Evolutionary conservation across 345 rosid species (phyloP), one percentile per base, ranked within the genome.

Genomic region (Erucastrum elatum): DNA sequence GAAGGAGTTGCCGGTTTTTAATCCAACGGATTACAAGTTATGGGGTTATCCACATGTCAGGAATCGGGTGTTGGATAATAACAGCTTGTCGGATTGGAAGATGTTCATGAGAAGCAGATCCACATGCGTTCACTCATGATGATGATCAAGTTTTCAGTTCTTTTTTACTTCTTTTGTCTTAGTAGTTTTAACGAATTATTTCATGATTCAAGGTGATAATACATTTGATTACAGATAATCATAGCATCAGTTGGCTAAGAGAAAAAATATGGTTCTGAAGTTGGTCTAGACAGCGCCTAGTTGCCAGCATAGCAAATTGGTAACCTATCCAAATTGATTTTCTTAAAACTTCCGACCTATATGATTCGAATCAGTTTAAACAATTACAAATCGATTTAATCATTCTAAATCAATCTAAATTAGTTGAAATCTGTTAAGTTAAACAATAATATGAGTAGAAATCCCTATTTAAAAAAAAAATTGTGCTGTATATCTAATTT

Each of bases 21-120:
- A 90, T 68, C 97, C 97, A 4, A 78, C 92, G 5, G 86, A 86
- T 25, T 86, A 92, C 17, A 3, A 35, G 62, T 79, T 82, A 46
- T 78, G 80, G 15, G 97, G 98, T 37, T 94, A 94, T 77, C 99
- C 99, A 62, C 98, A 91, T 61, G 9, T 86, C 62, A 85, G 99
- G 81, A 82, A 69, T 31, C 75, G 81, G 31, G 73, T 82, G 30
- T 91, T 87, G 49, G 86, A 86, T 74, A 81, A 76, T 13, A 84
- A 74, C n/a, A n/a, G n/a, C 72, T 70, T 80, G 69, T 46, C 95
- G 35, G 79, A 26, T 3, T 74, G 77, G 71, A 76, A 71, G 51
- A 66, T 82, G 80, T 78, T 83, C 41, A 84, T 35, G 75, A 62
- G 83, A 84, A 81, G 84, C 66, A 86, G 87, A 81, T 85, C 97